phyloP scores from a whole-genome alignment of 805 yeast species.

The Vanderwaltozyma tropicalis region DNA sequence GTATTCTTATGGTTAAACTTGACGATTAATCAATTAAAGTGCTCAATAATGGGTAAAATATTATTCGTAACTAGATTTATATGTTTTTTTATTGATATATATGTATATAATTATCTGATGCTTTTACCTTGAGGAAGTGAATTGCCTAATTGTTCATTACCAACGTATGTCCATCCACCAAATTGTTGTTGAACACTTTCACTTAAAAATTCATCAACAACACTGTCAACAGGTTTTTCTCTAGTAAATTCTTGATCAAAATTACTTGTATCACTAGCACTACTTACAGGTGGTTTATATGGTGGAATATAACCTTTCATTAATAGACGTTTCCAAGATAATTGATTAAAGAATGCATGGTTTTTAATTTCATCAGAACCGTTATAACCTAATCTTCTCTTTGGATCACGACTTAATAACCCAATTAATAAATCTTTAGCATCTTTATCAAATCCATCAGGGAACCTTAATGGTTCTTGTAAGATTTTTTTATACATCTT shows the following conservation, averaged over 20 bases:
- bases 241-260: conserved; percentile 84
- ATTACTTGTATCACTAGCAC: conserved; percentile 78
- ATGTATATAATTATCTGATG: conserved; percentile 10
- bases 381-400: conserved; percentile 56
- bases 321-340: conserved; percentile 76
- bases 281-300: conserved; percentile 79
- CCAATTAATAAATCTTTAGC: conserved; percentile 70
- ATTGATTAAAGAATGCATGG: conserved; percentile 76
- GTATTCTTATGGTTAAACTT: too few species aligned
- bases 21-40: too few species aligned
- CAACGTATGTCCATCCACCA: conserved; percentile 97
- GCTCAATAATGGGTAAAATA: too few species aligned
- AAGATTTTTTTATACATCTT: conserved; percentile 88
- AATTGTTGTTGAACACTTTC: conserved; percentile 91
- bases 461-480: conserved; percentile 78
- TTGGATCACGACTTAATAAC: conserved; percentile 75
- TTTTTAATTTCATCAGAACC: conserved; percentile 75
- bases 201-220: conserved; percentile 79
- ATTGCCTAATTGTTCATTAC: conserved; percentile 38
- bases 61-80: too few species aligned
- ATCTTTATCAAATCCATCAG: conserved; percentile 71
- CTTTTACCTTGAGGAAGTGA: conserved; percentile 24
- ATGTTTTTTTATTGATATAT: too few species aligned
- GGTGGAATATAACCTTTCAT: conserved; percentile 88
- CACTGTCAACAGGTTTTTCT: conserved; percentile 88